Base-by-base conservation (phyloP, 2,329 filamentous ascomycete genomes). In the Tolypocladium inflatum region DNA sequence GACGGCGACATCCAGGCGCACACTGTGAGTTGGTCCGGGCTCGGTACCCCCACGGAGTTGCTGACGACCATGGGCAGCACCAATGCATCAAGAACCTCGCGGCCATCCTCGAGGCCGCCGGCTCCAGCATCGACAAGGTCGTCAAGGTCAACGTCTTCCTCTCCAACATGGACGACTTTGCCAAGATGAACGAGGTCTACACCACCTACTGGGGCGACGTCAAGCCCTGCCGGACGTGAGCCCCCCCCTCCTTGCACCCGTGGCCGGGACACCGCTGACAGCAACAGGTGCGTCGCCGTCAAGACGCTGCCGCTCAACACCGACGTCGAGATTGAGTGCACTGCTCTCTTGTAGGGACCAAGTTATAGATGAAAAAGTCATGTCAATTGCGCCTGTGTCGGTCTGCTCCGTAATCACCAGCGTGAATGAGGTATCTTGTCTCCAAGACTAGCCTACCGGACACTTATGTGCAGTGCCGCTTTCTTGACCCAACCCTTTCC, bases 131-230 rank as follows among this genome's bases (percentile, higher is more conserved):
- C 51, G 74, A 79, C 51, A 84, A 84, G 67, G 84, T 90, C 26
- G 84, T 90, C 67, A 89, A 90, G 77, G 84, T 88, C 60, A 84
- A 82, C 65, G 85, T 90, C 65, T 91, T 90, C 77, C 76, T 91
- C 56, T 80, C 84, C 58, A 80, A 86, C 68, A 90, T 91, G 87
- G 83, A 80, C 62, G 79, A 90, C 72, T 91, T 91, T 68, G 81
- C 78, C 41, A 83, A 86, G 70, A 90, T 91, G 85, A 91, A 91
- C 73, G 80, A 80, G 65, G 80, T 87, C 54, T 91, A 90, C 68
- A 82, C 81, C 68, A 83, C 86, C 71, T 88, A 85, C 77, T 91
- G 90, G 74, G 76, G 73, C 23, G 73, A 78, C 10, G 68, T 76
- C 38, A 79, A 78, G 68, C 76, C 76, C 13, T 74, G 70, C 62